Conservation (phyloP, 1,284 basidiomycete species). For the Rhodotorula glutinis region DNA sequence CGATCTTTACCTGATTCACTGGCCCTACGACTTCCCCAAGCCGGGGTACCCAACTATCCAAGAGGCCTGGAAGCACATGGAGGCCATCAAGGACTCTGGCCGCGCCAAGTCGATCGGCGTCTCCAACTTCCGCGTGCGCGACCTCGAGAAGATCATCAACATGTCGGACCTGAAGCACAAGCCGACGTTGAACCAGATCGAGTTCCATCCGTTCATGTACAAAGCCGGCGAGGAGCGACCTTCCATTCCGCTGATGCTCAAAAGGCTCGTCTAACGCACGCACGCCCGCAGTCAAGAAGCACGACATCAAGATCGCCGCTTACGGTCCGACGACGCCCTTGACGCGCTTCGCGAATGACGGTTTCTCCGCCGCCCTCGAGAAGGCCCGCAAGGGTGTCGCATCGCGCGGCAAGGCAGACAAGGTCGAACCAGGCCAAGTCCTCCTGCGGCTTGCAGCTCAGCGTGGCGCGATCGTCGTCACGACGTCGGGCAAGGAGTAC, state of each 20-base stretch:
- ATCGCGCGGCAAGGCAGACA: constrained; percentile 9
- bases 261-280: too few species aligned
- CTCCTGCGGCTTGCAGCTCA: constrained; percentile 31
- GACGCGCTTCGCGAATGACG: constrained; percentile 20
- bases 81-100: constrained; percentile 50
- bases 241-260: too few species aligned
- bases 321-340: constrained; percentile 35
- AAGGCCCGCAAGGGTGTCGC: constrained; percentile 20
- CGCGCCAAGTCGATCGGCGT: constrained; percentile 69
- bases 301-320: constrained; percentile 61
- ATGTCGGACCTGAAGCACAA: constrained; percentile 46
- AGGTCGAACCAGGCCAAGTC: constrained; percentile 33
- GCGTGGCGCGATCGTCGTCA: constrained; percentile 34
- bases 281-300: constrained; percentile 46
- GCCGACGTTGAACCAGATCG: constrained; percentile 73
- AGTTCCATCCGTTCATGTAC: constrained; percentile 75
- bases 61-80: constrained; percentile 65
- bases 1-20: constrained; percentile 67
- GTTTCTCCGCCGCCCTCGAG: constrained; percentile 19
- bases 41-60: constrained; percentile 33
- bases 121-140: constrained; percentile 69
- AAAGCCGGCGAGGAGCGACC: constrained; percentile 57
- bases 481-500: constrained; percentile 37
- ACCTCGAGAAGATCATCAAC: constrained; percentile 63
- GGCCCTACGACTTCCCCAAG: constrained; percentile 51